Evolutionary conservation across 2,329 filamentous ascomycete species (phyloP), one percentile per base, ranked within the genome.

Genomic region (Fusarium aywerte): DNA sequence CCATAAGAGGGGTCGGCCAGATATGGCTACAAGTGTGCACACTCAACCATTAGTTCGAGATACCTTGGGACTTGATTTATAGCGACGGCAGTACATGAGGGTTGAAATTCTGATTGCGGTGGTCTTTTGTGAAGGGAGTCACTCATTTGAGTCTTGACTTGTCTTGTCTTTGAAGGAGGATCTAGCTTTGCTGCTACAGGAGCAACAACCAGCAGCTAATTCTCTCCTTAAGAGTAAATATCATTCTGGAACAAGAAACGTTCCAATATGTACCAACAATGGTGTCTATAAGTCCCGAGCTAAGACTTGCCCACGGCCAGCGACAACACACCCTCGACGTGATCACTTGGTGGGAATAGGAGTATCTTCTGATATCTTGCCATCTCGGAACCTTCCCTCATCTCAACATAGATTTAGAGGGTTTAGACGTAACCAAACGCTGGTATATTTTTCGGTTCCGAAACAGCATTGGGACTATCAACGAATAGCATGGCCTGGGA

Each of bases 21-120:
- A 27, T 11, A 27, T 58, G 66, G 47, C 61, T 61, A 58, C 50
- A 58, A 56, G 62, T 71, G 44, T 65, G 59, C 61, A 48, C 38
- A 53, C 33, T 61, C 59, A 55, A 45, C 61, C 44, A 27, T 39
- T 62, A 27, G 39, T 52, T 62, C 36, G 57, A 69, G 57, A 68
- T 69, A 63, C 52, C 65, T 65, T 65, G 47, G 18, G 13, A 29
- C 58, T 62, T 57, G 35, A 27, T 45, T 68, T 56, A 31, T 40
- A 33, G 29, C 12, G 18, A 33, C 42, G 15, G 42, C 21, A 12
- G 40, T 44, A 29, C 43, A 39, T 12, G 27, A 21, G 7, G 36
- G 35, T 15, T 32, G 35, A 20, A 7, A 47, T 47, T 50, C n/a
- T 63, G 42, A 23, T 53, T 59, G 35, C 29, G 25, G 43, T 9